Conservation (phyloP, 2,329 filamentous ascomycete genomes). For the Penicillium sp. region DNA sequence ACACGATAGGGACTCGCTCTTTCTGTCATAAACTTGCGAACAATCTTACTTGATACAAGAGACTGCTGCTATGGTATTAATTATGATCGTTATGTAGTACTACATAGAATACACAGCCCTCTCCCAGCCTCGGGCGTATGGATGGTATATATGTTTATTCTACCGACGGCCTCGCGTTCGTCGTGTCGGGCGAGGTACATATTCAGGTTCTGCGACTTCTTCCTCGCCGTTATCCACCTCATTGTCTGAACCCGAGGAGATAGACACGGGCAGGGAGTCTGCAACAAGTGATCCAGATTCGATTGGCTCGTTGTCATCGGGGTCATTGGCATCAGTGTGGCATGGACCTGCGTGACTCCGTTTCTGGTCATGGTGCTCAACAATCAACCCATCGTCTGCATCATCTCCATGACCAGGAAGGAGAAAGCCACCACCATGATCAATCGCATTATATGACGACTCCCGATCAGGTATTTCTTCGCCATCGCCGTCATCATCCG, state of each 20-base stretch:
- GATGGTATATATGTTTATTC: background rate
- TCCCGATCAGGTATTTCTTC: conserved; percentile 10
- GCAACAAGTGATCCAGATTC: background rate
- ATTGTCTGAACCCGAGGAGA: conserved; percentile 8
- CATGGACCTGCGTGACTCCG: background rate
- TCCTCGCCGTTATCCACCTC: conserved; percentile 6
- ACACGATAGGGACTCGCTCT: too few relatives aligned
- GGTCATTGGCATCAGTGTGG: background rate
- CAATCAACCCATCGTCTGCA: conserved; percentile 23
- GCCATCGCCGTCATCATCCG: conserved; percentile 5
- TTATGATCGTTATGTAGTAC: background rate
- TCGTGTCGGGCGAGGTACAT: conserved; percentile 16
- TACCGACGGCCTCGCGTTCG: conserved; percentile 17
- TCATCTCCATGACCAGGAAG: conserved; percentile 18
- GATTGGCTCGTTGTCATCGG: conserved; percentile 6
- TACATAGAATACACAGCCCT: background rate
- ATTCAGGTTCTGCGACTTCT: conserved; percentile 15
- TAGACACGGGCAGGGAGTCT: conserved; percentile 7
- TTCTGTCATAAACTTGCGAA: background rate
- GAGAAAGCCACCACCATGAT: conserved; percentile 24
- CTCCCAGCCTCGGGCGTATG: background rate
- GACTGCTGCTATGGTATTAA: background rate
- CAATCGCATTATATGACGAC: conserved; percentile 13
- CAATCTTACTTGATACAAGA: background rate
- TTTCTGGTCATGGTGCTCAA: conserved; percentile 20